Evolutionary conservation across 371 early-diverging fungal species (phyloP), one percentile per base, ranked within the genome.

Genomic region (Sporodiniella umbellata): DNA sequence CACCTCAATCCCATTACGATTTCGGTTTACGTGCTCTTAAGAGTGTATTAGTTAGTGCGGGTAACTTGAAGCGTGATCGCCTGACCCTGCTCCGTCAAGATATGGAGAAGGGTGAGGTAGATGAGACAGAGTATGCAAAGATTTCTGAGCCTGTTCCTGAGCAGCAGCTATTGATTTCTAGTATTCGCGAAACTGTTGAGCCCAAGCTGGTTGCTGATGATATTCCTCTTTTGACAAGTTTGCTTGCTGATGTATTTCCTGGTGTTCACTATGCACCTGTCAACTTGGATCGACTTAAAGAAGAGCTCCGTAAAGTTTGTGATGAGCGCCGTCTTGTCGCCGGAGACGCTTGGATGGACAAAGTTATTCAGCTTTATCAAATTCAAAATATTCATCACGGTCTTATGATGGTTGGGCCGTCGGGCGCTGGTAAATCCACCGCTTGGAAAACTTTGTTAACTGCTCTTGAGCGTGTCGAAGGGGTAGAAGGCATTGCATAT

Each of bases 11-110:
- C 14, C 99, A 99, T 68, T 99, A 99, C 67, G 99, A 99, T 70
- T 99, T 99, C 71, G 99, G 99, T 53, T 83, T 99, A 52, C 93
- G 99, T 64, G 94, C 98, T 2, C 73, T 99, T n/a, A 99, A 99
- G 81, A 93, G 95, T 85, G 99, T 98, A 12, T 72, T 99, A 23
- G 92, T 96, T 33, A 90, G 90, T 60, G 98, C 99, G 17, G 99
- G 99, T 75, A 96, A 96, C 58, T 67, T 98, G 65, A 96, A 99
- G 72, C 89, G 99, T 53, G 90, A 92, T 51, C 79, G 88, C 15
- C 68, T 92, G n/a, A 70, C 79, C 37, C 56, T 60, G 14, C 56
- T 84, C 33, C 78, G 86, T 35, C 57, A 60, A 39, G 64, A 51
- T 10, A 66, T 78, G 40, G 64, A 64, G 35, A 59, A 55, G 8